Percentiles rank a stretch among this genome's conserved stretches.
Evolutionary conservation across 2,329 filamentous ascomycete genomes (phyloP).

Genomic region (Fusarium sp.): DNA sequence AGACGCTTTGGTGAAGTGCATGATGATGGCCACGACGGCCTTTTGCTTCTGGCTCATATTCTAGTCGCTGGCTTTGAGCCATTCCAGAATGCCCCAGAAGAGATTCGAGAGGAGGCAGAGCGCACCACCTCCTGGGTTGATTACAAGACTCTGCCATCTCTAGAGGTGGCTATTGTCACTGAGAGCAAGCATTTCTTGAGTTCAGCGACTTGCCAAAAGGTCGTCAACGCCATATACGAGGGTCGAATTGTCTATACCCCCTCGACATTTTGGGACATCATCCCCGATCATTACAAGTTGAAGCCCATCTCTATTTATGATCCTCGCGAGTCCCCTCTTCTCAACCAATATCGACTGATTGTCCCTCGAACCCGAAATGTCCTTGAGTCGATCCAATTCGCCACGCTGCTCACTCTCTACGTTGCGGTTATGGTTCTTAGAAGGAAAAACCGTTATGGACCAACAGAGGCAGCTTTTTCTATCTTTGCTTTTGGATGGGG

Average conservation of each 20-base stretch:
- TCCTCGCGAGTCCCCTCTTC: conserved; percentile 75
- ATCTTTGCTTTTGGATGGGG: conserved; percentile 83
- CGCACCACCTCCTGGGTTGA: conserved; percentile 58
- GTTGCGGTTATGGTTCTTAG: conserved; percentile 76
- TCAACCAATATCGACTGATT: conserved; percentile 87
- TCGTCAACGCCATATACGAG: conserved; percentile 84
- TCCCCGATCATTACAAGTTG: conserved; percentile 86
- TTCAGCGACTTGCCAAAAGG: conserved; percentile 81
- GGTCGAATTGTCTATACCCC: conserved; percentile 85
- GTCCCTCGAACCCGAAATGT: conserved; percentile 81
- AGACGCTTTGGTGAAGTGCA: conserved; percentile 83
- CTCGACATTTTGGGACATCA: conserved; percentile 81
- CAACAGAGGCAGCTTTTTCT: conserved; percentile 72
- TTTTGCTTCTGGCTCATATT: conserved; percentile 79
- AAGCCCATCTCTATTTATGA: conserved; percentile 85
- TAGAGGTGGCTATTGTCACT: conserved; percentile 85
- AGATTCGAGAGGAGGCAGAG: conserved; percentile 69
- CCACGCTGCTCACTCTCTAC: conserved; percentile 74
- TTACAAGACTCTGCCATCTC: conserved; percentile 73
- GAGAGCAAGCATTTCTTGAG: conserved; percentile 83
- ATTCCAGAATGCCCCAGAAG: conserved; percentile 80
- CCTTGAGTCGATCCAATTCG: conserved; percentile 79
- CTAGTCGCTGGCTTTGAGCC: conserved; percentile 86
- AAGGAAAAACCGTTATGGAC: conserved; percentile 64
- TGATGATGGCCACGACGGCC: conserved; percentile 72